phyloP scores from a whole-genome alignment of 345 rosid genomes.

The Euclidium syriacum region DNA sequence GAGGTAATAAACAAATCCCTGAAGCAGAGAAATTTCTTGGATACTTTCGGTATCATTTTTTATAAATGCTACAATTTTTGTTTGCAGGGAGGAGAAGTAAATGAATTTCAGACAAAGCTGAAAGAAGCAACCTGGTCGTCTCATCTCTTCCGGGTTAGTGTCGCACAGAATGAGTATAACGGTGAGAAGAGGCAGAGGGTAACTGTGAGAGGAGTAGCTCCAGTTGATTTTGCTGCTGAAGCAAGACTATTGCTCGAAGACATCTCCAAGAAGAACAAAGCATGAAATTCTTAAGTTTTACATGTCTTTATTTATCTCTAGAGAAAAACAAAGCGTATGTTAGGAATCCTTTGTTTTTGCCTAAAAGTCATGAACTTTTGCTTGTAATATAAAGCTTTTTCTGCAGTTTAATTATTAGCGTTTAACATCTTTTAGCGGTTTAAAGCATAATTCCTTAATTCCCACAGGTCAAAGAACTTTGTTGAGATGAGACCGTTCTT shows the following conservation, averaged over 20 bases:
- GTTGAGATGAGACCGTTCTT: too few relatives aligned
- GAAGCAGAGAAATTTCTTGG: neutral
- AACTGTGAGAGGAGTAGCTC: constrained; percentile 59
- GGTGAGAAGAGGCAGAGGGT: constrained; percentile 88
- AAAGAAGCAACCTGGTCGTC: constrained; percentile 82
- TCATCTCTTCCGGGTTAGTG: constrained; percentile 67
- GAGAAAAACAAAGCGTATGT: too few relatives aligned
- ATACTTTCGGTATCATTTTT: neutral
- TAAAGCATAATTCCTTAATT: neutral
- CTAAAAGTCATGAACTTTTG: neutral
- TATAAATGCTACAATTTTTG: neutral
- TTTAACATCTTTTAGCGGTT: neutral
- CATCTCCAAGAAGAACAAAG: constrained; percentile 53
- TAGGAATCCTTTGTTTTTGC: neutral
- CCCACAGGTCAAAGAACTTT: too few relatives aligned
- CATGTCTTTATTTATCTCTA: too few relatives aligned
- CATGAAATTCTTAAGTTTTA: neutral
- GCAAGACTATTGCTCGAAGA: constrained; percentile 64
- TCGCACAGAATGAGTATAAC: constrained; percentile 70
- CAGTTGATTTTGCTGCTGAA: constrained; percentile 78
- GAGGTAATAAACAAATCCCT: constrained; percentile 36
- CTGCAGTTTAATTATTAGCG: neutral
- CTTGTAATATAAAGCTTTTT: constrained; percentile 7
- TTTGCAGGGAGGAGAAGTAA: constrained; percentile 51
- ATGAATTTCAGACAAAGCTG: constrained; percentile 51